These are phyloP conservation scores for Bolboschoenus planiculmis DNA, from an alignment of 176 grass and related monocot species.

Conservation along the genomic window DNA sequence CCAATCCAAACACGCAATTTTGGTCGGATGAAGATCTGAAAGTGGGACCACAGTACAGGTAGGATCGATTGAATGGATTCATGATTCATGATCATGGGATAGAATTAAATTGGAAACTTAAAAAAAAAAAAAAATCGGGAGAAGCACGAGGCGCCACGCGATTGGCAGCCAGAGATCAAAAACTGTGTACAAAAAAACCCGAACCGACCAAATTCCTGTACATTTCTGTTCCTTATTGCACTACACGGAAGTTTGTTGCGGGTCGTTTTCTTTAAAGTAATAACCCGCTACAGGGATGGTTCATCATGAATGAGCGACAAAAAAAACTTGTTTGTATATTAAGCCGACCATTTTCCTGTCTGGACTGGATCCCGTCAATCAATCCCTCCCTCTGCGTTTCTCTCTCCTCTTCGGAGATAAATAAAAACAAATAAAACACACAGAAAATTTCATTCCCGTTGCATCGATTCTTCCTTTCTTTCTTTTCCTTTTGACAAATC, in stretches of 20 bases:
- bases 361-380: conserved; percentile 2
- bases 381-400: not conserved
- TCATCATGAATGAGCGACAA: not conserved
- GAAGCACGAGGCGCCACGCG: conserved; percentile 14
- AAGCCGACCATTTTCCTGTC: not conserved
- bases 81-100: not conserved
- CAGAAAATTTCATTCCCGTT: not conserved
- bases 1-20: not conserved
- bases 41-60: not conserved
- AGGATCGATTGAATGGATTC: not conserved
- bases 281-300: not conserved
- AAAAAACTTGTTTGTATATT: not conserved
- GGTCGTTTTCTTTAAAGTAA: not conserved
- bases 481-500: not conserved
- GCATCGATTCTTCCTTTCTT: not conserved
- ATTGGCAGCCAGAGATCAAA: not conserved
- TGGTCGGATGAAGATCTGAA: not conserved
- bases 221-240: not conserved
- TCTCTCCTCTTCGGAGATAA: not conserved
- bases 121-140: not conserved
- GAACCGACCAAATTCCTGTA: not conserved
- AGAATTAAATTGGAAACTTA: not conserved
- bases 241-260: not conserved
- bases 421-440: not conserved
- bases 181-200: not conserved